These are phyloP conservation scores for Vickermania spadyakhi DNA, from an alignment of 208 protist species.

Conservation along the genomic window DNA sequence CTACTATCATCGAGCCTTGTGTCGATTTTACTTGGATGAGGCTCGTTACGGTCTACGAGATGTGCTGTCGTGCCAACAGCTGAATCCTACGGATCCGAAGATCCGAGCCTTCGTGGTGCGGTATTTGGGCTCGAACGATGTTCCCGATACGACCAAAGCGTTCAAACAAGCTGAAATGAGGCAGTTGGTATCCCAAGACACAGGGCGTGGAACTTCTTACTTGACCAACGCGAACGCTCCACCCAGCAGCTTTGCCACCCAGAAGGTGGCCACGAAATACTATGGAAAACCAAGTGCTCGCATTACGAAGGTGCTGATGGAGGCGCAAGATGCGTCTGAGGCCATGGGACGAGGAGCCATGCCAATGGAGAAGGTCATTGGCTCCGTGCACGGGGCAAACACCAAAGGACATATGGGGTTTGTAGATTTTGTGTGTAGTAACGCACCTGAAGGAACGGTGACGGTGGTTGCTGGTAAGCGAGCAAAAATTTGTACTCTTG, in stretches of 20 bases:
- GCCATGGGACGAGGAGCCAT: background rate
- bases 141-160: constrained; percentile 9
- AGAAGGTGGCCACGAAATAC: constrained; percentile 12
- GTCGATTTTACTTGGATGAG: constrained; percentile 71
- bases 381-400: background rate
- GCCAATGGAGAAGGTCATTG: background rate
- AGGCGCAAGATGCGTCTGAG: constrained; percentile 1
- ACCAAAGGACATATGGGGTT: background rate
- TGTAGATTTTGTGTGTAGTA: background rate
- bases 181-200: constrained; percentile 2
- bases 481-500: background rate
- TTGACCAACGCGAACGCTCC: background rate
- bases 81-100: constrained; percentile 43
- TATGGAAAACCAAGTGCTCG: constrained; percentile 22
- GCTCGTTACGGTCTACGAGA: constrained; percentile 73
- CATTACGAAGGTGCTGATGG: constrained; percentile 4
- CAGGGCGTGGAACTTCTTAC: background rate
- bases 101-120: constrained; percentile 71
- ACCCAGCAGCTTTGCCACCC: background rate
- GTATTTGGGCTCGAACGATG: constrained; percentile 42
- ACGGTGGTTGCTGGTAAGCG: background rate
- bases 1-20: constrained; percentile 77
- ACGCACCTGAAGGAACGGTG: background rate
- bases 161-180: background rate
- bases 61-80: constrained; percentile 71